Conservation (phyloP, 2,329 filamentous ascomycete species). For the Aureobasidium sp. region DNA sequence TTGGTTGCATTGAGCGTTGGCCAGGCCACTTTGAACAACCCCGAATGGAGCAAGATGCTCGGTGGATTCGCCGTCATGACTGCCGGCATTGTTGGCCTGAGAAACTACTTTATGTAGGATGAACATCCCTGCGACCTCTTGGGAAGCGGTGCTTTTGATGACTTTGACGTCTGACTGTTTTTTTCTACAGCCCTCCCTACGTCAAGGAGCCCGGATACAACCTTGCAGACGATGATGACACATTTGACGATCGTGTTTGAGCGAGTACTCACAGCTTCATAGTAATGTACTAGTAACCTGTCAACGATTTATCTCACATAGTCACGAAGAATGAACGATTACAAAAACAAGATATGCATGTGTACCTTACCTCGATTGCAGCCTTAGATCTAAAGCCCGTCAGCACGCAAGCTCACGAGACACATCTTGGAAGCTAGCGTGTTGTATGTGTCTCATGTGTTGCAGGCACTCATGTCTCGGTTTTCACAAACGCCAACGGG, state of each 20-base stretch:
- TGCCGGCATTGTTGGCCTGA: constrained; percentile 47
- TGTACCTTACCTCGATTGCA: not conserved
- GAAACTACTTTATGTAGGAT: constrained; percentile 47
- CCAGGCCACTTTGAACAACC: constrained; percentile 43
- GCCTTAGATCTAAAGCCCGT: not conserved
- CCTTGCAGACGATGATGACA: constrained; percentile 23
- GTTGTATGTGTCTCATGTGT: not conserved
- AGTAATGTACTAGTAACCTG: not conserved
- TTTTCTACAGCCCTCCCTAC: constrained; percentile 25
- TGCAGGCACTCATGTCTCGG: not conserved
- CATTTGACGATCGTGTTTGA: constrained; percentile 19
- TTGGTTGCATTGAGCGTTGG: constrained; percentile 49
- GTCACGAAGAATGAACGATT: not conserved
- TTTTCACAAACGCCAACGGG: not conserved
- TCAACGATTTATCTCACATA: not conserved
- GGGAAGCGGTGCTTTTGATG: not conserved
- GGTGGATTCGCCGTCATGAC: constrained; percentile 45
- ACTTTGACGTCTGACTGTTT: not conserved
- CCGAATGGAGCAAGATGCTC: constrained; percentile 45
- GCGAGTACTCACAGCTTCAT: not conserved
- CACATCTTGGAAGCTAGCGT: not conserved
- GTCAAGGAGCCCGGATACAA: constrained; percentile 22
- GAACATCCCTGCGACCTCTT: not conserved
- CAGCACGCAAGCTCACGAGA: not conserved
- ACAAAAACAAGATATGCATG: not conserved